These are phyloP conservation scores for Dovyalis caffra DNA, from an alignment of 345 rosid species.

Conservation along the genomic window DNA sequence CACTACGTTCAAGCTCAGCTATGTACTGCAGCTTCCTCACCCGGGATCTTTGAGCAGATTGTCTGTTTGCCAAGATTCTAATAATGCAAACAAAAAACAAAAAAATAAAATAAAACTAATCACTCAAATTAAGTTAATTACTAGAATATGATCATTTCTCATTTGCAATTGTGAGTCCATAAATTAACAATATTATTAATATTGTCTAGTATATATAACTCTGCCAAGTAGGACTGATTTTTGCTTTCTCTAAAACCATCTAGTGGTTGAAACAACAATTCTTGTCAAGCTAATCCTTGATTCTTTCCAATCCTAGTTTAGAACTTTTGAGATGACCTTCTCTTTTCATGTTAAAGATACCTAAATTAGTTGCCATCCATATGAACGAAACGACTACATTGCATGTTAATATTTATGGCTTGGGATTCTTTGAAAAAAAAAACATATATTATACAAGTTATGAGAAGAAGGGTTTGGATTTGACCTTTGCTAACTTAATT, in stretches of 20 bases:
- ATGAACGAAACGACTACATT: neutral
- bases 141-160: neutral
- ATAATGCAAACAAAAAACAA: neutral
- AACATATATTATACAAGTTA: neutral
- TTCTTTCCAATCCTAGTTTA: neutral
- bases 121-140: neutral
- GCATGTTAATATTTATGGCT: neutral
- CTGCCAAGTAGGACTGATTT: neutral
- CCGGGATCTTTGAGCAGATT: slow-evolving; percentile 37
- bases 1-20: slow-evolving; percentile 37
- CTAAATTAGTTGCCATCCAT: neutral
- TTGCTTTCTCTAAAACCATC: neutral
- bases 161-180: neutral
- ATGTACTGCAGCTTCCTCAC: slow-evolving; percentile 39
- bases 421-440: neutral
- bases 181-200: neutral
- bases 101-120: neutral
- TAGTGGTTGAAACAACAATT: neutral
- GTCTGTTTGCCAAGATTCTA: slow-evolving; percentile 35
- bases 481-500: neutral
- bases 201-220: too few relatives aligned
- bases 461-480: neutral
- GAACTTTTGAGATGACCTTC: neutral
- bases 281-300: neutral
- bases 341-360: neutral